These are phyloP conservation scores for Volutella citrinella DNA, from an alignment of 2,329 filamentous ascomycete species.

Conservation along the genomic window DNA sequence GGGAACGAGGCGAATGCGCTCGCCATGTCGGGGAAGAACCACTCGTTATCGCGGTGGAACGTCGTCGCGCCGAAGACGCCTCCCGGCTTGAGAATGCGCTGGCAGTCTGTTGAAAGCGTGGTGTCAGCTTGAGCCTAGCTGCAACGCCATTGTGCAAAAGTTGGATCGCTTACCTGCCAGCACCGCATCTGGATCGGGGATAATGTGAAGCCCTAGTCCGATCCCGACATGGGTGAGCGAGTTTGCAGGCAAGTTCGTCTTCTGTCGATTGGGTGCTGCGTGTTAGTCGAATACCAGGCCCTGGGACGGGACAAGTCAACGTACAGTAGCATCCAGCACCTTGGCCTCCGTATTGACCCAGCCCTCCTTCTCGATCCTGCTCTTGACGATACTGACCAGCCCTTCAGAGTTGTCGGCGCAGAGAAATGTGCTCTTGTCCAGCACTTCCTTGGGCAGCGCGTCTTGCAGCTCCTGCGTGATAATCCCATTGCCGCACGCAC, in stretches of 20 bases:
- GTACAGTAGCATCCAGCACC: conserved; percentile 45
- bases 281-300: background rate
- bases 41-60: conserved; percentile 32
- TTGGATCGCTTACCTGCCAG: conserved; percentile 28
- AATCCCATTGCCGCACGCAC: conserved; percentile 51
- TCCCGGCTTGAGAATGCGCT: conserved; percentile 37
- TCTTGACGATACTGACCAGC: conserved; percentile 39
- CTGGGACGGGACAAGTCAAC: conserved; percentile 3
- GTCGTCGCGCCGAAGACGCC: conserved; percentile 37
- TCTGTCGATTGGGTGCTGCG: conserved; percentile 20
- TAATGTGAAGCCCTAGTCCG: conserved; percentile 46
- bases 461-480: conserved; percentile 44
- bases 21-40: conserved; percentile 37
- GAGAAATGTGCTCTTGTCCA: conserved; percentile 43
- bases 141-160: too few species aligned
- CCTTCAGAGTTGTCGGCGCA: conserved; percentile 45
- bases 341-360: conserved; percentile 46
- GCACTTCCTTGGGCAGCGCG: conserved; percentile 33
- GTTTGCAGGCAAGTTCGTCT: conserved; percentile 36
- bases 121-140: too few species aligned
- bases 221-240: conserved; percentile 44
- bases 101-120: conserved; percentile 35
- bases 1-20: conserved; percentile 39
- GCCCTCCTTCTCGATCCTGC: conserved; percentile 35
- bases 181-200: conserved; percentile 37